Percentiles rank a stretch among this genome's conserved stretches.
phyloP scores from a whole-genome alignment of 2,329 filamentous ascomycete genomes.

The Acrodontium crateriforme region DNA sequence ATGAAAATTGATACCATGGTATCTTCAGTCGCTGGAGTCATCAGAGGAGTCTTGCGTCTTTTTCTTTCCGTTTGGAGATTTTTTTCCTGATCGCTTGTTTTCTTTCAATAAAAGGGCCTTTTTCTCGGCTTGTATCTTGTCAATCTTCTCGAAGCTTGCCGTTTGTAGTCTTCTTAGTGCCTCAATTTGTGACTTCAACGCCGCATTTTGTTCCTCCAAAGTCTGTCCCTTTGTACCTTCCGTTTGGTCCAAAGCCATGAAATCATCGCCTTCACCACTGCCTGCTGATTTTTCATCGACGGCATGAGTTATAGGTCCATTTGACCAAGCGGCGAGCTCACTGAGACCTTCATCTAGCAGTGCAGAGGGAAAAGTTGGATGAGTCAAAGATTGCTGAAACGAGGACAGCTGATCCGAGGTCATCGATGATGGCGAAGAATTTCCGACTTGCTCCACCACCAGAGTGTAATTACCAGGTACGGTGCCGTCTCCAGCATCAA shows the following conservation, averaged over 20 bases:
- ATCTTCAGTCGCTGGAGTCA: no score
- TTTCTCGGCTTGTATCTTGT: conserved; percentile 28
- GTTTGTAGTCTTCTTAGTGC: conserved; percentile 32
- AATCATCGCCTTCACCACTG: conserved; percentile 19
- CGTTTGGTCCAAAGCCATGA: conserved; percentile 23
- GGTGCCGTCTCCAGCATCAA: conserved; percentile 21
- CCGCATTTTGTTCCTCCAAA: conserved; percentile 16
- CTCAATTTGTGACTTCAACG: conserved; percentile 25
- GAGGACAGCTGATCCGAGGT: conserved; percentile 10
- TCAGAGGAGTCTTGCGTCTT: no score
- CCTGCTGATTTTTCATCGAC: no score
- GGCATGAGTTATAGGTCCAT: conserved; percentile 11
- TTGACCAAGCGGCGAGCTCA: conserved; percentile 25
- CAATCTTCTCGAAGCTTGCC: conserved; percentile 31
- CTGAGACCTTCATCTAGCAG: conserved; percentile 22
- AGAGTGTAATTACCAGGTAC: conserved; percentile 49
- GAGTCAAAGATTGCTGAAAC: conserved; percentile 30
- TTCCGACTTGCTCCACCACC: conserved; percentile 44
- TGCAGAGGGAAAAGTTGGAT: conserved; percentile 27
- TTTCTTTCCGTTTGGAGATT: no score
- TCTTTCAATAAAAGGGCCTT: no score
- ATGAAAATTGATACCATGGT: no score
- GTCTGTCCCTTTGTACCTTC: conserved; percentile 1
- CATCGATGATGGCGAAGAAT: no score
- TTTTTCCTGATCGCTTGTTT: no score